These are phyloP conservation scores for Epichloe aotearoae DNA, from an alignment of 2,329 filamentous ascomycete species.

Conservation along the genomic window DNA sequence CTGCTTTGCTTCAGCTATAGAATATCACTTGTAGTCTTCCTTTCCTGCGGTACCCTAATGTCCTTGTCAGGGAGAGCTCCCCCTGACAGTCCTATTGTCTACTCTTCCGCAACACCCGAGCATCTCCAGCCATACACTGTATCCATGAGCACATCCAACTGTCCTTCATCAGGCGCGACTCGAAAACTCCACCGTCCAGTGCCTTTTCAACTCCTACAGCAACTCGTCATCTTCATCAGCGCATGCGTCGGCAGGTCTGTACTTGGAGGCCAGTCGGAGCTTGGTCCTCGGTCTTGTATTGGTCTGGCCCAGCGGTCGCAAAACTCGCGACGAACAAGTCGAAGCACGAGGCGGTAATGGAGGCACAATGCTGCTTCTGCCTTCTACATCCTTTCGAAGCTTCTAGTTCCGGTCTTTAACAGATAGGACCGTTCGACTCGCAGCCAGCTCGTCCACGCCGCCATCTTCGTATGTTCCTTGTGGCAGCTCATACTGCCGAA, in stretches of 20 bases:
- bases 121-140: background rate
- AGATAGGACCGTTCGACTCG: slow-evolving; percentile 6
- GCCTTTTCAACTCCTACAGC: background rate
- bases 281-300: background rate
- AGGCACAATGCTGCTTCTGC: background rate
- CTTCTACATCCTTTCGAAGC: background rate
- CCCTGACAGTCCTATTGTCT: too few species aligned
- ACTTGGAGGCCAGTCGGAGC: background rate
- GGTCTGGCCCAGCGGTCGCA: background rate
- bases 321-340: background rate
- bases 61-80: too few species aligned
- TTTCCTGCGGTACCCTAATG: too few species aligned
- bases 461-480: slow-evolving; percentile 8
- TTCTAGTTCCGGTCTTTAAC: slow-evolving; percentile 17
- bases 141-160: background rate
- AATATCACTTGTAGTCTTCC: too few species aligned
- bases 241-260: background rate
- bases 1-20: too few species aligned
- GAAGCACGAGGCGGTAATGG: background rate
- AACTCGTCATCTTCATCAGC: slow-evolving; percentile 5
- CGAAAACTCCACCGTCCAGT: background rate
- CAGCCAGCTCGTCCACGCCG: slow-evolving; percentile 20
- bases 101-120: background rate
- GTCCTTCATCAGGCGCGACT: background rate
- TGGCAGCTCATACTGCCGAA: slow-evolving; percentile 19